Base-by-base conservation (phyloP, 768 basidiomycete genomes). In the Termitomyces sp. region DNA sequence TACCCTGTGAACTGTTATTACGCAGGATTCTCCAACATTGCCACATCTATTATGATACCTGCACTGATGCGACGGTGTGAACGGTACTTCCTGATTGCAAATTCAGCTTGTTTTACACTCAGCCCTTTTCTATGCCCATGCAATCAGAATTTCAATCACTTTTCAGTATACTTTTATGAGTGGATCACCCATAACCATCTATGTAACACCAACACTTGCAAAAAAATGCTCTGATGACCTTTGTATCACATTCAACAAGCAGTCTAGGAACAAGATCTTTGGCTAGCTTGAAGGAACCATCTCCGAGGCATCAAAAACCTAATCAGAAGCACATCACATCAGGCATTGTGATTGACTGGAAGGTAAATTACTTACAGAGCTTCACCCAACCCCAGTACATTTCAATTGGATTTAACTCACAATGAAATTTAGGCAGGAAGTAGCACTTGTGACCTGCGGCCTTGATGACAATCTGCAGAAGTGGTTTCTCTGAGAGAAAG, bases 181-280 rank as follows among this genome's bases (percentile, higher is more conserved):
- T 2, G 22, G 6, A 7, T 46, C 42, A 58, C 54, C 13, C 4
- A 36, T 58, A 63, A n/a, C 56, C 61, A 58, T 63, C 56, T 56
- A 63, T 63, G 40, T 60, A 63, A 7, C 45, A n/a, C 56, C 61
- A 63, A 29, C 43, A 35, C 43, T 63, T 60, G 11, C 33, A 23
- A 23, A 38, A 60, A 40, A 60, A 60, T 10, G 41, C 54, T 12
- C 52, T 36, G 13, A 63, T 60, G 11, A 38, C 56, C 25, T 57
- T 60, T 12, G 25, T 25, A 15, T 57, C 33, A 43, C 56, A 60
- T 10, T 29, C 46, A 49, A 57, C 35, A 4, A 53, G 10, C 0
- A 44, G 4, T 11, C 39, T 13, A 7, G 35, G 35, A 12, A 53
- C 43, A 5, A 53, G 27, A 5, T 42, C 22, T 11, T 53, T 53